Evolutionary conservation across 805 yeast genomes (phyloP).

Genomic region (Yarrowia sp.): DNA sequence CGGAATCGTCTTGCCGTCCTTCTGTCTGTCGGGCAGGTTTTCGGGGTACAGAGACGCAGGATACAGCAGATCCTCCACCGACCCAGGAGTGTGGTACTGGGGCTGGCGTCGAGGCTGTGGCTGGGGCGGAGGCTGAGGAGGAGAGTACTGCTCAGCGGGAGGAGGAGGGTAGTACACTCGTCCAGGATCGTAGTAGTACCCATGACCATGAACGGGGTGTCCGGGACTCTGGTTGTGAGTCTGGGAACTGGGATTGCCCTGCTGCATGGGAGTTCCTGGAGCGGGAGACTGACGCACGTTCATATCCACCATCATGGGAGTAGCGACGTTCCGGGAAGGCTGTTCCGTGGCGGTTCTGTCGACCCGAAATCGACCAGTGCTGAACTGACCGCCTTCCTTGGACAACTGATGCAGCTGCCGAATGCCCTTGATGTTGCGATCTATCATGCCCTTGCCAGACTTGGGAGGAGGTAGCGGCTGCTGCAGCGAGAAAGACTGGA

Average conservation of each 20-base stretch:
- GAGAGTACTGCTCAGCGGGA: background rate
- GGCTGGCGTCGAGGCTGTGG: background rate
- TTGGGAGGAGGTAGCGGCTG: background rate
- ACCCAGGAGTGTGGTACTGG: constrained; percentile 9
- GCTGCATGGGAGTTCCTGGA: background rate
- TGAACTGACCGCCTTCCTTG: constrained; percentile 2
- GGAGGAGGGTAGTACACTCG: background rate
- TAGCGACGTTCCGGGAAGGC: background rate
- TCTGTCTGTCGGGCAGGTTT: background rate
- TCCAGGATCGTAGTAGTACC: background rate
- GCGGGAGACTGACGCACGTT: background rate
- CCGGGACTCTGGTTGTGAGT: background rate
- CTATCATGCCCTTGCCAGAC: background rate
- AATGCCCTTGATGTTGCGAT: constrained; percentile 1
- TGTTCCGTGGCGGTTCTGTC: background rate
- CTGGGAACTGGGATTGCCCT: background rate
- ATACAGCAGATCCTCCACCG: background rate
- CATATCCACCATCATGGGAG: background rate
- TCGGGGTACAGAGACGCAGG: constrained; percentile 8
- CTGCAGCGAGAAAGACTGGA: background rate
- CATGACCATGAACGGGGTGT: background rate
- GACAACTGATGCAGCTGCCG: background rate
- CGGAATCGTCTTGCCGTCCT: background rate
- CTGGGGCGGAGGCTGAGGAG: background rate
- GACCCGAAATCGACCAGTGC: background rate